Evolutionary conservation across 164 flowering plant genomes (phyloP), one percentile per base, ranked within the genome.

Genomic region (Magnolia sinica): DNA sequence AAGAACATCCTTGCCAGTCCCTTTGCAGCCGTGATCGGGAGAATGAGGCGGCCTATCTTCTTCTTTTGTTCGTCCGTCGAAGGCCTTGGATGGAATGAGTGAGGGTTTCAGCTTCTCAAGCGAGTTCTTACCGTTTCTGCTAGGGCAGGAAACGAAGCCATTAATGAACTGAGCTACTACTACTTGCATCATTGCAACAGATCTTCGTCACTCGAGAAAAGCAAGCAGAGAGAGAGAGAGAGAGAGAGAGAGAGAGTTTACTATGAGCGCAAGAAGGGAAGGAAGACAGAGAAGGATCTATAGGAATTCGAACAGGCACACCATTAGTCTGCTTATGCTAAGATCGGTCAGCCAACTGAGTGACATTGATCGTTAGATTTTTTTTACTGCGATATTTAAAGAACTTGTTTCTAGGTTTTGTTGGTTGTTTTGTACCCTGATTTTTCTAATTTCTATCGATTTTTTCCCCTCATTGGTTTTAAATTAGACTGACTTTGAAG

Each of bases 211-310:
- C 61, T 55, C 61, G 3, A 55, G 61, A 68, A 74, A 29, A 50
- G 18, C 16, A 67, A 19, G 27, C 27, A 27, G 29, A 1, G 29
- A 1, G 29, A 1, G 29, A 1, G 29, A 1, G 29, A 1, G 29
- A 1, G 29, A 1, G 29, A 27, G 29, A 1, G 29, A 1, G 29
- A 1, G 29, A 1, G 29, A 1, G 29, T 0, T 23, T 23, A 23
- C 24, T 23, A 23, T 23, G 24, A 23, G 24, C 24, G 24, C 2
- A 96, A 96, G 93, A 96, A 96, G 75, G 99, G 99, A 3, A 1
- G 29, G 86, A 94, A 94, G 89, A 91, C 93, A 0, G 98, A 94
- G 89, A 94, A 94, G 86, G 98, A 96, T 79, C 98, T 96, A 80
- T 89, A 86, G 79, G 99, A 94, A 72, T 98, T 97, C 0, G 99